Percentiles rank a stretch among this genome's conserved stretches.
Conservation (phyloP, 2,329 filamentous ascomycete genomes). For the Sporothrix mexicana region DNA sequence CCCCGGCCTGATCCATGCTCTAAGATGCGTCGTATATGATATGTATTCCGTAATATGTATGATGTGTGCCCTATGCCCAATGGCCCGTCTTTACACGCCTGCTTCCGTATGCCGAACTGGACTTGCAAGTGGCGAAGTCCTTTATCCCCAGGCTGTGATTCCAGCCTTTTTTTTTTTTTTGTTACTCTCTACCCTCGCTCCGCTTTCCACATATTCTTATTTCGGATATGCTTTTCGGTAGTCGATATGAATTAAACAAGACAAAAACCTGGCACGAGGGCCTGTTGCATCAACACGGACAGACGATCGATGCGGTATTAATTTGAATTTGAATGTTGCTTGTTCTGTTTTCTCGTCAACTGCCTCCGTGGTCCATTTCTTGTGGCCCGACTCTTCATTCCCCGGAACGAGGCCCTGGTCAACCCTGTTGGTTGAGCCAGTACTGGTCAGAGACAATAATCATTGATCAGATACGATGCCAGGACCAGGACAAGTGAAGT, state of each 20-base stretch:
- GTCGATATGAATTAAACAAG: not conserved
- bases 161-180: not conserved
- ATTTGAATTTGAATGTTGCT: not conserved
- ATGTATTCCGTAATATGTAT: too few relatives aligned
- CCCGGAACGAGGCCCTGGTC: not conserved
- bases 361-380: not conserved
- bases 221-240: not conserved
- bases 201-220: not conserved
- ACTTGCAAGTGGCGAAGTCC: constrained; percentile 24
- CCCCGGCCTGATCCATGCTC: constrained; percentile 8
- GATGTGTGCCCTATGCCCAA: not conserved
- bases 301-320: constrained; percentile 18
- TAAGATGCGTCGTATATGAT: not conserved
- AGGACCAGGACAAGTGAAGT: too few relatives aligned
- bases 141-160: not conserved
- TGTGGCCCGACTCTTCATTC: not conserved
- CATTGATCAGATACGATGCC: not conserved
- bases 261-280: not conserved
- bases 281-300: not conserved
- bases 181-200: too few relatives aligned
- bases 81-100: not conserved
- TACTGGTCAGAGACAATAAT: not conserved
- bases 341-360: not conserved
- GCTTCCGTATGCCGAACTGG: not conserved
- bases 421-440: constrained; percentile 9